phyloP scores from a whole-genome alignment of 306 rosid genomes.

The Acacia confusa region DNA sequence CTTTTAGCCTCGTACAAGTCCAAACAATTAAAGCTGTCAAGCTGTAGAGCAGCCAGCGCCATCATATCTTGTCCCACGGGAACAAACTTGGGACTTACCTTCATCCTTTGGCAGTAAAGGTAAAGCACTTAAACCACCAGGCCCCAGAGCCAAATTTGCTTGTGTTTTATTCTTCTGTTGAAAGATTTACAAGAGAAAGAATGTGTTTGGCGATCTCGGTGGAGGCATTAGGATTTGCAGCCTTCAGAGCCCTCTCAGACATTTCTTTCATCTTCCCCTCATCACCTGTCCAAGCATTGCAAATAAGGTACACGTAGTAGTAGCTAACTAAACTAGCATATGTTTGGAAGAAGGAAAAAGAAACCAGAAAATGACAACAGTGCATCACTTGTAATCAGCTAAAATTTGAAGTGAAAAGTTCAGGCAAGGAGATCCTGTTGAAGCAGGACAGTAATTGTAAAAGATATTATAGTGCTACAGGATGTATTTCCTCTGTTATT shows the following conservation, averaged over 20 bases:
- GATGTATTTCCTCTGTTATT: background rate
- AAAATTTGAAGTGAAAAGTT: too few relatives aligned
- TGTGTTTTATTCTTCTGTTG: slow-evolving; percentile 34
- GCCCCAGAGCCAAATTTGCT: slow-evolving; percentile 10
- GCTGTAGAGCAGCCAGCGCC: background rate
- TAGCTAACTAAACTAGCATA: background rate
- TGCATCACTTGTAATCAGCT: background rate
- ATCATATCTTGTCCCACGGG: background rate
- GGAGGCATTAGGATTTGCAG: slow-evolving; percentile 64
- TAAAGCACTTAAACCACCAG: background rate
- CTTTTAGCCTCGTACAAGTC: background rate
- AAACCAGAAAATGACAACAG: background rate
- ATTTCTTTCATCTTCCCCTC: slow-evolving; percentile 63
- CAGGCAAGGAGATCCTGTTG: background rate
- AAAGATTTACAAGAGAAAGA: slow-evolving; percentile 46
- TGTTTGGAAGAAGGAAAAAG: background rate
- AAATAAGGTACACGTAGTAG: background rate
- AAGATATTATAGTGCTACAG: background rate
- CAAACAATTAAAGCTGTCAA: background rate
- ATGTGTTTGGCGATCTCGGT: slow-evolving; percentile 60
- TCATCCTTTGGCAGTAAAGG: background rate
- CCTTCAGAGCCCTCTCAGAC: slow-evolving; percentile 75
- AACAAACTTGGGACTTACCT: background rate
- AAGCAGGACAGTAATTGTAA: background rate
- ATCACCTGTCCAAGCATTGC: slow-evolving; percentile 44